Evolutionary conservation across 495 filamentous ascomycete species (phyloP).

Genomic region (Podospora fimiseda): DNA sequence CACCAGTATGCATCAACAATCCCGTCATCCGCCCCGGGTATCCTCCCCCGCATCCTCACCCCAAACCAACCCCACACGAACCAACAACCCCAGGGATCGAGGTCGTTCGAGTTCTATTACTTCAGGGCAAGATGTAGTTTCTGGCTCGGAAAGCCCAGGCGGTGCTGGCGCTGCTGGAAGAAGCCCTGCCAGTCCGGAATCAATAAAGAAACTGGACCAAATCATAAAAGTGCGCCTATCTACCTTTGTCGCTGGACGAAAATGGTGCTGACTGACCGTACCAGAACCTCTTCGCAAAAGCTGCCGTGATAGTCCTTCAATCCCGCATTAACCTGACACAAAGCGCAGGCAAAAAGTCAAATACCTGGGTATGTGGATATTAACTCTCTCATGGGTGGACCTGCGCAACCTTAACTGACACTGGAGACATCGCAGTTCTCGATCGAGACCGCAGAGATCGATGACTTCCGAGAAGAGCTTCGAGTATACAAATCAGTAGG

Average conservation of each 20-base stretch:
- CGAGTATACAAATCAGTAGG: constrained; percentile 72
- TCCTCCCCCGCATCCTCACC: constrained; percentile 61
- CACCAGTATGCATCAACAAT: constrained; percentile 72
- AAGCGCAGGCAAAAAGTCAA: constrained; percentile 56
- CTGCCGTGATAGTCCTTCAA: constrained; percentile 76
- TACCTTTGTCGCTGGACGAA: neutral
- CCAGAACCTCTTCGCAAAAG: constrained; percentile 88
- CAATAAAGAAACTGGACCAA: constrained; percentile 73
- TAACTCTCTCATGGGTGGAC: neutral
- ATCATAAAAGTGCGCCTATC: constrained; percentile 70
- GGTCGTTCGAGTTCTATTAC: constrained; percentile 32
- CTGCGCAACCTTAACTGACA: no score
- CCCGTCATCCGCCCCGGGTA: constrained; percentile 59
- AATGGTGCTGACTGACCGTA: constrained; percentile 14
- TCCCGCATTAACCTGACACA: constrained; percentile 66
- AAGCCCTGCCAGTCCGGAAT: constrained; percentile 47
- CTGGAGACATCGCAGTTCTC: constrained; percentile 62
- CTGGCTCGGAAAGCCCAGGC: no score
- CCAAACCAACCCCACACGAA: constrained; percentile 59
- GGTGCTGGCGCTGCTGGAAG: constrained; percentile 38
- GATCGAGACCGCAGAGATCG: constrained; percentile 86
- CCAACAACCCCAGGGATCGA: constrained; percentile 64
- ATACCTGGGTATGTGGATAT: constrained; percentile 78
- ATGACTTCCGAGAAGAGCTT: constrained; percentile 73
- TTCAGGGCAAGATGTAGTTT: constrained; percentile 32